phyloP scores from a whole-genome alignment of 2,329 filamentous ascomycete species.

The Kalaharituber pfeilii region DNA sequence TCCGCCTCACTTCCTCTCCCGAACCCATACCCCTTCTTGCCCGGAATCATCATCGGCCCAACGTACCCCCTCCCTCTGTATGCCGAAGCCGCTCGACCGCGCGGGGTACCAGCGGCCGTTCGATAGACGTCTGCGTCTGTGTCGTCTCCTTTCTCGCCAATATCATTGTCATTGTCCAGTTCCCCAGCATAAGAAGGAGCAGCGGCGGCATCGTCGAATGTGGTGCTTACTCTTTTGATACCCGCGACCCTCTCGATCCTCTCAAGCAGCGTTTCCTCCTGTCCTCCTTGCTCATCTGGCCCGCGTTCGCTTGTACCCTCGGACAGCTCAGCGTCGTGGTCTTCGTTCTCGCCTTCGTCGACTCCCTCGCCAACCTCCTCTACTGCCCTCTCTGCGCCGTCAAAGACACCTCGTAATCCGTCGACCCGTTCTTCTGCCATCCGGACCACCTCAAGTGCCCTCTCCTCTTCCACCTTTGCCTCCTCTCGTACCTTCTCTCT shows the following conservation, averaged over 20 bases:
- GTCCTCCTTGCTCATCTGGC: background rate
- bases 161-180: background rate
- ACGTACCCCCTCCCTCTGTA: too few species aligned
- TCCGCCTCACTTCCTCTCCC: too few species aligned
- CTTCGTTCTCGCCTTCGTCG: background rate
- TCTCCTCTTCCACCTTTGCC: conserved; percentile 16
- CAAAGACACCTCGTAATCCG: conserved; percentile 10
- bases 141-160: background rate
- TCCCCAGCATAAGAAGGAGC: background rate
- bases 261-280: background rate
- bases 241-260: background rate
- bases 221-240: background rate
- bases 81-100: too few species aligned
- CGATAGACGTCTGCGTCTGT: too few species aligned
- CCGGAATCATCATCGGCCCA: too few species aligned
- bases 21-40: too few species aligned
- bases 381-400: conserved; percentile 9
- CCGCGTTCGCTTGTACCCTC: background rate
- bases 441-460: conserved; percentile 13
- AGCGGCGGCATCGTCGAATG: background rate
- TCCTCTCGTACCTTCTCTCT: conserved; percentile 15
- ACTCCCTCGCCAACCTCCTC: background rate
- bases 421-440: conserved; percentile 8
- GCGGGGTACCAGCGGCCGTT: too few species aligned
- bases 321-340: background rate